These are phyloP conservation scores for Neurospora discreta DNA, from an alignment of 495 filamentous ascomycete species.

Conservation along the genomic window DNA sequence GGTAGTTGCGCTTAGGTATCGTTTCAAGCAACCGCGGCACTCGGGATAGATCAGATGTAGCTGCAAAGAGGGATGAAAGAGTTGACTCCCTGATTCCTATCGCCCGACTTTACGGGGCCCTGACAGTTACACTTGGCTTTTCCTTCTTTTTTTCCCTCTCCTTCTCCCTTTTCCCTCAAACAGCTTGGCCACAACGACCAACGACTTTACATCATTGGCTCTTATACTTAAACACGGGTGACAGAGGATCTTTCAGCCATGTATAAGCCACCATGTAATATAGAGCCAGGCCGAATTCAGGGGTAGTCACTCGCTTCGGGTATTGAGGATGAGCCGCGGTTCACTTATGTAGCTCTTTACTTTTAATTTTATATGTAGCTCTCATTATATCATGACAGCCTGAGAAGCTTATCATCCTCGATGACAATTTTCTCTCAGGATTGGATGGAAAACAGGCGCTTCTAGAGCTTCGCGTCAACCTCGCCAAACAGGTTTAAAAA, in stretches of 20 bases:
- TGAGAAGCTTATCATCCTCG: not conserved
- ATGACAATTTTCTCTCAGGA: not conserved
- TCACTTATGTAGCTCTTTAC: not conserved
- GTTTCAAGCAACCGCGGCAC: not conserved
- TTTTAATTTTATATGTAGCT: not conserved
- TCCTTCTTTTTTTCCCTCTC: not conserved
- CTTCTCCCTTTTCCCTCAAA: not conserved
- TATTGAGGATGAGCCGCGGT: not conserved
- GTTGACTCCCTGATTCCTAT: not conserved
- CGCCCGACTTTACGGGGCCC: not conserved
- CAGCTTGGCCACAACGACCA: not conserved
- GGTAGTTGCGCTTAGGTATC: not conserved
- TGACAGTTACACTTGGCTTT: not conserved
- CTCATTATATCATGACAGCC: not conserved
- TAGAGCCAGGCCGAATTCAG: not conserved
- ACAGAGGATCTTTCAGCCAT: not conserved
- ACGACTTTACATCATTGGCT: not conserved
- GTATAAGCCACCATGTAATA: not conserved
- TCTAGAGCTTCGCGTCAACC: constrained; percentile 16
- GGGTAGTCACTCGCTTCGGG: not conserved
- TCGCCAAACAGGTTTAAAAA: constrained; percentile 73
- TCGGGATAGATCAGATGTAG: not conserved
- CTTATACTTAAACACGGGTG: not conserved
- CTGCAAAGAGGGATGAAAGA: not conserved
- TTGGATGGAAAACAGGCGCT: not conserved